Base-by-base conservation (phyloP, 1,284 basidiomycete genomes). In the Ceratobasidium sp. region DNA sequence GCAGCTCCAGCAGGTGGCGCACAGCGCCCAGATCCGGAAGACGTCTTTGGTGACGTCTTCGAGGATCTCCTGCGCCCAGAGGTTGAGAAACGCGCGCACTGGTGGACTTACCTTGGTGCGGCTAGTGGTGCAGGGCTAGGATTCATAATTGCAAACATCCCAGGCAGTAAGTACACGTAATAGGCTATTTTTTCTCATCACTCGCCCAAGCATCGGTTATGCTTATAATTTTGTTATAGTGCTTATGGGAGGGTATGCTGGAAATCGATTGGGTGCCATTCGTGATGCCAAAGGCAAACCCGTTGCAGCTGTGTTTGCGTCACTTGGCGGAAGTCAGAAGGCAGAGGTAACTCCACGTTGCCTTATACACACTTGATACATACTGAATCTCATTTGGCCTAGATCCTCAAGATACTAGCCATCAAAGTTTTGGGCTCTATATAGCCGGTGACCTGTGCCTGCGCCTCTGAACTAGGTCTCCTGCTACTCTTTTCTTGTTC, bases 281-380 rank as follows among this genome's bases (percentile, higher is more conserved):
- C 85, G 95, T 67, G 95, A 97, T 78, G 95, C 95, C 1, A 97
- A 97, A 82, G 95, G 84, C n/a, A 94, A 93, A 84, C 91, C 90
- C 74, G 94, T 97, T 26, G 93, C 92, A 10, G 85, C 91, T 21
- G 97, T 98, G n/a, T 99, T 99, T 80, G 83, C 85, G 58, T 85
- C 91, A 32, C 85, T 98, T 14, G 90, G 89, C 18, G 86, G 88
- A 1, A 84, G 84, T 64, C 92, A 97, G 84, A 96, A 94, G 79
- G 94, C 96, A 43, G 92, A 96, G 87, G 94, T 93, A 76, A 72
- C 84, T 77, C 16, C 59, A 45, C 16, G 26, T 50, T 28, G n/a
- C 21, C 28, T 53, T 32, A 3, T n/a, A 16, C 59, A 58, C 18
- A 45, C 30, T 23, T 45, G 34, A 55, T 45, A 21, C 36, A 45